Evolutionary conservation across 2,329 filamentous ascomycete genomes (phyloP).

Genomic region (Colletotrichum chlorophyti): DNA sequence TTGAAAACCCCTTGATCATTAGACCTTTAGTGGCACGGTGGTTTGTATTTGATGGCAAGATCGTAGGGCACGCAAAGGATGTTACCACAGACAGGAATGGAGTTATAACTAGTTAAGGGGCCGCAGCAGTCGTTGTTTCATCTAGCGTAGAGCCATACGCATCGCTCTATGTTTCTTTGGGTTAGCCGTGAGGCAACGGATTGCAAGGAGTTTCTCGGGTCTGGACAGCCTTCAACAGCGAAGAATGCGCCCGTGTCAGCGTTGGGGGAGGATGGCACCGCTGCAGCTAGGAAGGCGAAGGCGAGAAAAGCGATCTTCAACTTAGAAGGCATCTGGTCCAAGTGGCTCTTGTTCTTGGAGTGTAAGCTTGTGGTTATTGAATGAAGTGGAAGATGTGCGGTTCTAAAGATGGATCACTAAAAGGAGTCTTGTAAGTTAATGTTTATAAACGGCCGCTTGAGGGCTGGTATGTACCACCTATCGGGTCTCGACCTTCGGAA

Average conservation of each 20-base stretch:
- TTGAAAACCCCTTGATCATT: neutral
- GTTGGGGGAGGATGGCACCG: neutral
- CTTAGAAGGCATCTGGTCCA: neutral
- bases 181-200: neutral
- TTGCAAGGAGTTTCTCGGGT: rapidly evolving
- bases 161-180: neutral
- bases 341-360: neutral
- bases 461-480: no score
- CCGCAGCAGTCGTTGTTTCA: constrained; percentile 8
- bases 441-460: no score
- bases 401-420: no score
- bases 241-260: neutral
- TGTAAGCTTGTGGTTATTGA: no score
- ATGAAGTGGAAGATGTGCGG: no score
- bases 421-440: no score
- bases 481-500: no score
- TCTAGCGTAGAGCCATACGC: neutral
- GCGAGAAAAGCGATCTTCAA: neutral
- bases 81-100: neutral
- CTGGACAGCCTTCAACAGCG: neutral
- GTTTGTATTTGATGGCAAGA: neutral
- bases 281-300: neutral
- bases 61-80: constrained; percentile 7
- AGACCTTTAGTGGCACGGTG: neutral
- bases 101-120: neutral